phyloP scores from a whole-genome alignment of 2,329 filamentous ascomycete species.

The Calonectria leucothoes region DNA sequence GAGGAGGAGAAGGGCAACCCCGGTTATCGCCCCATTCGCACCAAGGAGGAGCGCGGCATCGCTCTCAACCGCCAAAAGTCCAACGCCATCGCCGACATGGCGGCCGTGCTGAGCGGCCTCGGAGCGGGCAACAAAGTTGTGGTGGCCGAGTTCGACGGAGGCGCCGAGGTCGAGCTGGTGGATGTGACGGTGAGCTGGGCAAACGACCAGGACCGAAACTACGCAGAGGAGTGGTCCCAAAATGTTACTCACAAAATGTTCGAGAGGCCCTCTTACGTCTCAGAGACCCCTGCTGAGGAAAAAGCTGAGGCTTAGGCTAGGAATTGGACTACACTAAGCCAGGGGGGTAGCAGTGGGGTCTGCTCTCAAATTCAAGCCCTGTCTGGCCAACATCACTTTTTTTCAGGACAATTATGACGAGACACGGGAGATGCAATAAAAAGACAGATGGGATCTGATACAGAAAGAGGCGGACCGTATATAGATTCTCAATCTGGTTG shows the following conservation, averaged over 20 bases:
- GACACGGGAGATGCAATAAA: not conserved
- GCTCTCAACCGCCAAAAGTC: conserved; percentile 70
- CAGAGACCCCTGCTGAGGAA: conserved; percentile 22
- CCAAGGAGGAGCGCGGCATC: conserved; percentile 58
- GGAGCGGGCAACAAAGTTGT: conserved; percentile 64
- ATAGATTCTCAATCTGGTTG: conserved; percentile 27
- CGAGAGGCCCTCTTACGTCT: conserved; percentile 40
- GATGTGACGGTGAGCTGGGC: conserved; percentile 64
- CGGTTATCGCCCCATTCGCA: conserved; percentile 48
- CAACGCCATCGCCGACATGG: conserved; percentile 73
- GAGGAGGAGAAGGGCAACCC: conserved; percentile 45
- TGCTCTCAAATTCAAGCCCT: conserved; percentile 1
- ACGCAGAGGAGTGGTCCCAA: conserved; percentile 60
- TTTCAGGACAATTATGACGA: conserved; percentile 4
- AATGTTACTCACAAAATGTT: conserved; percentile 65
- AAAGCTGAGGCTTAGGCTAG: conserved; percentile 8
- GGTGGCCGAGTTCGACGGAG: conserved; percentile 36
- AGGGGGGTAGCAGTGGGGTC: conserved; percentile 1
- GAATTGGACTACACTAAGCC: not conserved
- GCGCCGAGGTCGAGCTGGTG: conserved; percentile 44
- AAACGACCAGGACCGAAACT: conserved; percentile 59
- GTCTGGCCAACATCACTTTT: not conserved
- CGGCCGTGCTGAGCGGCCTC: conserved; percentile 64
- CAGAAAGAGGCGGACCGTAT: conserved; percentile 13
- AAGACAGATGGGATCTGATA: conserved; percentile 5